Evolutionary conservation across 2,329 filamentous ascomycete species (phyloP).

Genomic region (Colletotrichum magnum): DNA sequence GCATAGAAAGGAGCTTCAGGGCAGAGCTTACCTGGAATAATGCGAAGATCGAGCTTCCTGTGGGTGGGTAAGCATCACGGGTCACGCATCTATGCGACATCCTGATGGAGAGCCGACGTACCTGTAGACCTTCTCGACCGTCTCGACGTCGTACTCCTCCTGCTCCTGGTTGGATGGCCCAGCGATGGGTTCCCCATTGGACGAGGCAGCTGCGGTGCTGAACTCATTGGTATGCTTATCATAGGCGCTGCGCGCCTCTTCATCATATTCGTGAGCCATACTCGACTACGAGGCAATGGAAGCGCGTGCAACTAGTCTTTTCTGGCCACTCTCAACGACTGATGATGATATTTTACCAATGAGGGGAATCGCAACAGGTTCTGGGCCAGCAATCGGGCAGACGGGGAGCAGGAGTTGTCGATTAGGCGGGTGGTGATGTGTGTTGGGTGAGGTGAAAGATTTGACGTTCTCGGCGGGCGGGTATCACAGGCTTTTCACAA

Average conservation of each 20-base stretch:
- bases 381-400: not conserved
- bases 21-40: slow-evolving; percentile 66
- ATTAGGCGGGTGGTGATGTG: not conserved
- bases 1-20: not conserved
- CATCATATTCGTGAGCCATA: slow-evolving; percentile 57
- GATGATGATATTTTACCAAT: slow-evolving; percentile 2
- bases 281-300: slow-evolving; percentile 66
- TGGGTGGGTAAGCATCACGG: slow-evolving; percentile 1
- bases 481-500: slow-evolving; percentile 26
- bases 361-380: not conserved
- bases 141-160: slow-evolving; percentile 63
- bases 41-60: slow-evolving; percentile 70
- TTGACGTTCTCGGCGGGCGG: slow-evolving; percentile 19
- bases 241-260: slow-evolving; percentile 50
- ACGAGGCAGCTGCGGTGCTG: slow-evolving; percentile 26
- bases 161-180: slow-evolving; percentile 40
- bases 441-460: slow-evolving; percentile 10
- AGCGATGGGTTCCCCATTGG: not conserved
- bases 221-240: slow-evolving; percentile 45
- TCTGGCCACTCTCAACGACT: slow-evolving; percentile 46
- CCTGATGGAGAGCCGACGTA: slow-evolving; percentile 39
- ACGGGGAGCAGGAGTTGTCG: slow-evolving; percentile 5
- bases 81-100: too few relatives aligned
- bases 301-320: slow-evolving; percentile 64
- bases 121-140: slow-evolving; percentile 69